A percentile compares a stretch with the other conserved stretches of the same genome.
Conservation (phyloP, 495 filamentous ascomycete genomes). For the Copromyces sp. region DNA sequence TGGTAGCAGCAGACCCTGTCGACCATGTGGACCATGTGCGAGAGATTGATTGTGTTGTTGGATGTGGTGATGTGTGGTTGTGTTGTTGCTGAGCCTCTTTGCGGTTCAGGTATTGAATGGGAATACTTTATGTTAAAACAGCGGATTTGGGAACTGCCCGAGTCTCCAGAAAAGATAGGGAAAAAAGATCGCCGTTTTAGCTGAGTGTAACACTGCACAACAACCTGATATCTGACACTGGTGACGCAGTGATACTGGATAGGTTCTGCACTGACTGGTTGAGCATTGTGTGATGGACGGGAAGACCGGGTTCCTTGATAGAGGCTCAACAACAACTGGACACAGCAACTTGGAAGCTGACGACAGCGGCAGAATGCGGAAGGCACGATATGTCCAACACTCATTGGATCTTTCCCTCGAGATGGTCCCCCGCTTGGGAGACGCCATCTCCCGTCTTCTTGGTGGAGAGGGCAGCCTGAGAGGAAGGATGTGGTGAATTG, state of each 20-base stretch:
- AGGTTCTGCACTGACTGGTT: not conserved
- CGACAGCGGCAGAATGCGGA: not conserved
- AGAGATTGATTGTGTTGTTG: constrained; percentile 5
- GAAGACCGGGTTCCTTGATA: not conserved
- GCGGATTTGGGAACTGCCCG: not conserved
- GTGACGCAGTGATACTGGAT: not conserved
- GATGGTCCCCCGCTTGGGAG: too few species aligned
- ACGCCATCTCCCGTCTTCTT: too few species aligned
- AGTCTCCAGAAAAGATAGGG: not conserved
- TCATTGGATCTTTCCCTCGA: not conserved
- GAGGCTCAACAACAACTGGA: not conserved
- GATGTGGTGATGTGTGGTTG: not conserved
- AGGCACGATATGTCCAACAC: not conserved
- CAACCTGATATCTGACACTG: not conserved
- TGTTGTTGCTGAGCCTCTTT: constrained; percentile 2
- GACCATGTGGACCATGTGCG: constrained; percentile 16
- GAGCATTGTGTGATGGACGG: not conserved
- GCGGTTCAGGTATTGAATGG: not conserved
- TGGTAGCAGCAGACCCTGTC: constrained; percentile 5
- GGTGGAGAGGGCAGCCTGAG: too few species aligned
- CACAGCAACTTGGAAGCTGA: not conserved
- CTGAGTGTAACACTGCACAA: not conserved
- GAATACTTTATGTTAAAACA: not conserved
- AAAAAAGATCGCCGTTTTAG: not conserved
- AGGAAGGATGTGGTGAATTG: not conserved